Evolutionary conservation across 2,329 filamentous ascomycete genomes (phyloP).

Genomic region (Berkeleyomyces basicola): DNA sequence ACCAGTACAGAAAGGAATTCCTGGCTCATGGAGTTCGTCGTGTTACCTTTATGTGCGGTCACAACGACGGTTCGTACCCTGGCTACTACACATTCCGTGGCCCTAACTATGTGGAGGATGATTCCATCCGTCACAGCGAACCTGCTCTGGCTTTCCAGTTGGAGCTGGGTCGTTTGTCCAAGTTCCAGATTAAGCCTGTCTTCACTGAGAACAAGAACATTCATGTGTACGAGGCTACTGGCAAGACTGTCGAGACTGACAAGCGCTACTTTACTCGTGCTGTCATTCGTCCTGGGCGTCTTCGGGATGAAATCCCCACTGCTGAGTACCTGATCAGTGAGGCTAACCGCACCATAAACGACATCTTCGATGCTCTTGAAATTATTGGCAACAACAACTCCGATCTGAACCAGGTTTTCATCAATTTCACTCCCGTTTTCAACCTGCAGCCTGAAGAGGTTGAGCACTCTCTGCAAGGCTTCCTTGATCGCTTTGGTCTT

Average conservation of each 20-base stretch:
- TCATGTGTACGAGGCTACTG: slow-evolving; percentile 92
- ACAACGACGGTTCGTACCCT: slow-evolving; percentile 84
- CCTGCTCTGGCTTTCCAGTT: slow-evolving; percentile 97
- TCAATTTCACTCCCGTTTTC: slow-evolving; percentile 98
- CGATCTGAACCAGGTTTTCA: slow-evolving; percentile 98
- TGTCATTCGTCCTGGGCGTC: slow-evolving; percentile 80
- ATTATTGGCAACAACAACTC: slow-evolving; percentile 99
- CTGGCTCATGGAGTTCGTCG: slow-evolving; percentile 68
- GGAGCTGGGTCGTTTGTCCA: slow-evolving; percentile 80
- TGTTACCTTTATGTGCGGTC: slow-evolving; percentile 89
- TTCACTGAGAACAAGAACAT: slow-evolving; percentile 99
- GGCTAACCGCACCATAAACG: slow-evolving; percentile 89
- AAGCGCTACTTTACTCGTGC: slow-evolving; percentile 98
- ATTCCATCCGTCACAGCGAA: slow-evolving; percentile 92
- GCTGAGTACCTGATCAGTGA: slow-evolving; percentile 96
- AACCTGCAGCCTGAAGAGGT: slow-evolving; percentile 78
- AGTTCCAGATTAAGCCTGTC: slow-evolving; percentile 95
- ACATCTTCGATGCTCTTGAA: slow-evolving; percentile 93
- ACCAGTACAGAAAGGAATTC: slow-evolving; percentile 70
- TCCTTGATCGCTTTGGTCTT: slow-evolving; percentile 89
- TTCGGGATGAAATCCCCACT: slow-evolving; percentile 95
- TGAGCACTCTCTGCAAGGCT: slow-evolving; percentile 81
- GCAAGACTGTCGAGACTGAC: slow-evolving; percentile 87
- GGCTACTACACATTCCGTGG: slow-evolving; percentile 98
- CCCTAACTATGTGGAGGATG: slow-evolving; percentile 74